Conservation (phyloP, 139 green algal genomes). For the Chlamydomonas urium region DNA sequence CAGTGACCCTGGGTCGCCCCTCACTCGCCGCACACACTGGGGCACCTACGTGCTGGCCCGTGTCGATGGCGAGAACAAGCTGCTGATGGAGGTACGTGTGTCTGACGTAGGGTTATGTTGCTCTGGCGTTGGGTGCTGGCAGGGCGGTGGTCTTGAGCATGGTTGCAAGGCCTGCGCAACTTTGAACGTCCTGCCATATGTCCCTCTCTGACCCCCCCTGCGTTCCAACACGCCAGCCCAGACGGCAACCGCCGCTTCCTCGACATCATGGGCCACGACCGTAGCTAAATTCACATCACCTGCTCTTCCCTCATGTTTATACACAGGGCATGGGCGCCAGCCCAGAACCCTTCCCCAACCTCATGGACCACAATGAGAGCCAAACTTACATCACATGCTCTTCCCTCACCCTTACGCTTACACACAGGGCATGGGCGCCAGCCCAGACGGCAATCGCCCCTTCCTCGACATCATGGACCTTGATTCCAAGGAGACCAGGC, state of each 20-base stretch:
- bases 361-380: not conserved
- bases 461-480: constrained; percentile 90
- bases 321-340: constrained; percentile 72
- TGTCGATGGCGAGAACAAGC: constrained; percentile 48
- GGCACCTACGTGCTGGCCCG: constrained; percentile 72
- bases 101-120: no score
- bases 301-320: no score
- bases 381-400: not conserved
- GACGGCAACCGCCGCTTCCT: constrained; percentile 18
- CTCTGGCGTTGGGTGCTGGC: no score
- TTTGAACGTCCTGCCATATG: no score
- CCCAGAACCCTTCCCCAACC: constrained; percentile 79
- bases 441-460: constrained; percentile 76
- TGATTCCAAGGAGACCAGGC: constrained; percentile 31
- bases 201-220: no score
- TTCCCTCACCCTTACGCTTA: no score
- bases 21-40: constrained; percentile 62
- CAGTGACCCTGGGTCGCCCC: constrained; percentile 81
- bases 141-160: no score
- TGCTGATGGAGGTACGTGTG: constrained; percentile 70
- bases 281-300: not conserved
- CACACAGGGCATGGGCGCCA: constrained; percentile 73
- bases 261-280: not conserved
- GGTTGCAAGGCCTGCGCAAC: no score
- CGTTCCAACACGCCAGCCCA: no score